Conservation (phyloP, 441 rosid genomes). For the Jatropha podagrica region DNA sequence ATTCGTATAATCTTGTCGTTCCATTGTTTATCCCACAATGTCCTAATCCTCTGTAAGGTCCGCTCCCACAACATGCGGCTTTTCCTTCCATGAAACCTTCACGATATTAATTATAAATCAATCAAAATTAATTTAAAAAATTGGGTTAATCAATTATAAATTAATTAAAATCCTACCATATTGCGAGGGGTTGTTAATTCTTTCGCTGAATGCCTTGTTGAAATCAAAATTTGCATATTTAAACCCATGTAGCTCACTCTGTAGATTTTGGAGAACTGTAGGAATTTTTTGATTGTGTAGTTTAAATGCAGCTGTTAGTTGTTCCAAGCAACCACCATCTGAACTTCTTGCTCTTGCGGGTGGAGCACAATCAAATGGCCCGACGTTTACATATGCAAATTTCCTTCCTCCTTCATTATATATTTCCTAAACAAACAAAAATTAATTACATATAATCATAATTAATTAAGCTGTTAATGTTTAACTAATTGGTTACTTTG, state of each 20-base stretch:
- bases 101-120: neutral
- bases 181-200: neutral
- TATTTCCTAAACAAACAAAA: slow-evolving; percentile 1
- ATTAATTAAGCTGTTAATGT: neutral
- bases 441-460: neutral
- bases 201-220: neutral
- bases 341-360: neutral
- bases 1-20: too few species aligned
- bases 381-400: neutral
- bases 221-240: slow-evolving; percentile 2
- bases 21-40: too few species aligned
- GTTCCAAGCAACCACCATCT: neutral
- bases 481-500: slow-evolving; percentile 2
- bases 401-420: slow-evolving; percentile 14
- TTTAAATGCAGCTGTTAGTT: neutral
- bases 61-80: slow-evolving; percentile 15
- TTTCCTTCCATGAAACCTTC: slow-evolving; percentile 16
- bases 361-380: neutral
- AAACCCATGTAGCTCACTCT: neutral
- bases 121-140: too few species aligned
- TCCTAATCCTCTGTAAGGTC: slow-evolving; percentile 8
- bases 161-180: neutral
- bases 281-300: neutral
- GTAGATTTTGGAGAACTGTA: neutral
- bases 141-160: neutral